Evolutionary conservation across 106 monocot species (phyloP).

Genomic region (Iris macrosiphon): DNA sequence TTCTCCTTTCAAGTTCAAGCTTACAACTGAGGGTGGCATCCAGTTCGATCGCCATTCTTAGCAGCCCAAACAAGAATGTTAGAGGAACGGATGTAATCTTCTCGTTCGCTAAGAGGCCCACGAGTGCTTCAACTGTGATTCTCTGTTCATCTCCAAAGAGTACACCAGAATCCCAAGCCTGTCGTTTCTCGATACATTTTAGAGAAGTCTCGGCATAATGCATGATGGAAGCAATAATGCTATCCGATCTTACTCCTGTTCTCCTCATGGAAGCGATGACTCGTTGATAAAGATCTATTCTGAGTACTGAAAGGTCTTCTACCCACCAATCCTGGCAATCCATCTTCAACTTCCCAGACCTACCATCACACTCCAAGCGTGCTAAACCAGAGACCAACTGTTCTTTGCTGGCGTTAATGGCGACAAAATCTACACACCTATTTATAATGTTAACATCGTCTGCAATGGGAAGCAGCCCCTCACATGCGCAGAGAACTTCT

Average conservation of each 20-base stretch:
- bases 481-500: conserved; percentile 58
- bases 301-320: conserved; percentile 64
- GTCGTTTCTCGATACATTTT: conserved; percentile 39
- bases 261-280: conserved; percentile 73
- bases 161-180: conserved; percentile 34
- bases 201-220: conserved; percentile 78
- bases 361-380: conserved; percentile 43
- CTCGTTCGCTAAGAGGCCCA: conserved; percentile 56
- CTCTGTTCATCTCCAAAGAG: conserved; percentile 52
- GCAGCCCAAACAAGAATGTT: conserved; percentile 79
- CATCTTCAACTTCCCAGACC: conserved; percentile 38
- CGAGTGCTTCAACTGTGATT: conserved; percentile 52
- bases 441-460: conserved; percentile 63
- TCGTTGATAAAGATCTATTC: conserved; percentile 55
- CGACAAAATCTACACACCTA: conserved; percentile 71
- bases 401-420: conserved; percentile 69
- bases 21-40: conserved; percentile 43
- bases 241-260: conserved; percentile 76
- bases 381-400: conserved; percentile 74
- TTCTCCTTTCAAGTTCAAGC: conserved; percentile 78
- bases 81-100: conserved; percentile 56
- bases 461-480: conserved; percentile 39
- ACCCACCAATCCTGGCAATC: conserved; percentile 80
- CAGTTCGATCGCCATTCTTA: conserved; percentile 76
- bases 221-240: conserved; percentile 53